Conservation (phyloP, 2,329 filamentous ascomycete genomes). For the Onygenales sp. region DNA sequence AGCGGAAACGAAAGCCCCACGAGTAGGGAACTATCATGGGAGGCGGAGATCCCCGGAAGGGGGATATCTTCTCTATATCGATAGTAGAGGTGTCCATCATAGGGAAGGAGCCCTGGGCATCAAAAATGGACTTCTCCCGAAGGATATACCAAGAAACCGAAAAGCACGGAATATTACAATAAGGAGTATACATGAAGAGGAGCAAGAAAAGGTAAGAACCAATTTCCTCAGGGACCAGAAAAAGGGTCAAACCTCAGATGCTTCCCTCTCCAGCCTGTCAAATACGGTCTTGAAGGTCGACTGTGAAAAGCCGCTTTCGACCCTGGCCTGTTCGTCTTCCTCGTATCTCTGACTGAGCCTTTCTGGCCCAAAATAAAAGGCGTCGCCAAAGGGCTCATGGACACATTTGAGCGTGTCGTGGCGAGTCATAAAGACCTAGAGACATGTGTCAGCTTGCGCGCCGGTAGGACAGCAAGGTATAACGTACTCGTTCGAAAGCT, state of each 20-base stretch:
- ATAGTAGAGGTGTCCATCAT: not conserved
- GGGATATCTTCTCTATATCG: not conserved
- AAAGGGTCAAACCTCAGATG: slow-evolving; percentile 57
- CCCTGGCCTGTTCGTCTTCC: slow-evolving; percentile 48
- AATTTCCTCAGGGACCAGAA: slow-evolving; percentile 15
- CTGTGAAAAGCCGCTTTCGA: slow-evolving; percentile 34
- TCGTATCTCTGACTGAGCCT: slow-evolving; percentile 71
- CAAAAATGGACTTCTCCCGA: not conserved
- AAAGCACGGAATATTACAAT: slow-evolving; percentile 11
- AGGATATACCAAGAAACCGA: slow-evolving; percentile 10
- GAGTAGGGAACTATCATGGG: not conserved
- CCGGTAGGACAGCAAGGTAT: not conserved
- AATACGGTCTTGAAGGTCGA: slow-evolving; percentile 55
- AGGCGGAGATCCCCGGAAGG: not conserved
- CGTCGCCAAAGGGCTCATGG: slow-evolving; percentile 94
- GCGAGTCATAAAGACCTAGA: slow-evolving; percentile 91
- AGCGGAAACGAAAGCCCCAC: not conserved
- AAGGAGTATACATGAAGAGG: slow-evolving; percentile 6
- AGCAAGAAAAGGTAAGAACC: slow-evolving; percentile 9
- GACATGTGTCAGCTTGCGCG: slow-evolving; percentile 8
- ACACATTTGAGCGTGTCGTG: slow-evolving; percentile 70
- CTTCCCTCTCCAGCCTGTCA: slow-evolving; percentile 62
- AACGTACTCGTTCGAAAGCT: slow-evolving; percentile 81
- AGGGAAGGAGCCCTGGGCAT: not conserved
- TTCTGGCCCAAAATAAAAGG: slow-evolving; percentile 93